Percentiles rank a stretch among this genome's conserved stretches.
phyloP scores from a whole-genome alignment of 2,329 filamentous ascomycete genomes.

The Neopestalotiopsis rosae region DNA sequence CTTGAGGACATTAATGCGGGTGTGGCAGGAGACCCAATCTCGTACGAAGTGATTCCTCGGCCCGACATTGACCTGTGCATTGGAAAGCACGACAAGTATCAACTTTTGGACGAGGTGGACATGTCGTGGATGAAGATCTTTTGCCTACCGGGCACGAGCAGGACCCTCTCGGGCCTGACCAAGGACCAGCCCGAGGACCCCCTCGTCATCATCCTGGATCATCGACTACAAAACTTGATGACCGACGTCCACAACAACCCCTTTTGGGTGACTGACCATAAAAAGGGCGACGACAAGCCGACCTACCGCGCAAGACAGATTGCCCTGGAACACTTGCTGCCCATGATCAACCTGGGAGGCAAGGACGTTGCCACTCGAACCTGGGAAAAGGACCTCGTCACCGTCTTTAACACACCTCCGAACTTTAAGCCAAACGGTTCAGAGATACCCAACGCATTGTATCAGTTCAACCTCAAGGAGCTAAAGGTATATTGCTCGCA shows the following conservation, averaged over 20 bases:
- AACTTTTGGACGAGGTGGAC: slow-evolving; percentile 32
- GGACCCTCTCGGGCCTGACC: slow-evolving; percentile 25
- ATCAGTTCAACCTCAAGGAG: slow-evolving; percentile 35
- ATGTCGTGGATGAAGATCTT: slow-evolving; percentile 40
- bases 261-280: slow-evolving; percentile 13
- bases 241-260: slow-evolving; percentile 18
- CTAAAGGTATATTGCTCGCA: slow-evolving; percentile 24
- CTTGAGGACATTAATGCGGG: slow-evolving; percentile 21
- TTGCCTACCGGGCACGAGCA: slow-evolving; percentile 23
- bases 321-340: slow-evolving; percentile 22
- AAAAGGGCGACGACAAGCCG: neutral
- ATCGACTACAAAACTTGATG: slow-evolving; percentile 34
- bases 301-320: slow-evolving; percentile 15
- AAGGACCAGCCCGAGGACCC: slow-evolving; percentile 24
- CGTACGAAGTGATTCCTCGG: slow-evolving; percentile 13
- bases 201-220: slow-evolving; percentile 34
- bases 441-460: slow-evolving; percentile 26
- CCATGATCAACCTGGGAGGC: slow-evolving; percentile 20
- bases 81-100: neutral
- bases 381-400: neutral
- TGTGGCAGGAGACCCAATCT: slow-evolving; percentile 12
- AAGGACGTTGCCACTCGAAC: neutral
- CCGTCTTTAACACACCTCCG: slow-evolving; percentile 5
- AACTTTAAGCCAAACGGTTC: slow-evolving; percentile 24
- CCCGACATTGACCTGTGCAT: neutral